Evolutionary conservation across 805 yeast species (phyloP).

Genomic region (Saccharomycopsis sp.): DNA sequence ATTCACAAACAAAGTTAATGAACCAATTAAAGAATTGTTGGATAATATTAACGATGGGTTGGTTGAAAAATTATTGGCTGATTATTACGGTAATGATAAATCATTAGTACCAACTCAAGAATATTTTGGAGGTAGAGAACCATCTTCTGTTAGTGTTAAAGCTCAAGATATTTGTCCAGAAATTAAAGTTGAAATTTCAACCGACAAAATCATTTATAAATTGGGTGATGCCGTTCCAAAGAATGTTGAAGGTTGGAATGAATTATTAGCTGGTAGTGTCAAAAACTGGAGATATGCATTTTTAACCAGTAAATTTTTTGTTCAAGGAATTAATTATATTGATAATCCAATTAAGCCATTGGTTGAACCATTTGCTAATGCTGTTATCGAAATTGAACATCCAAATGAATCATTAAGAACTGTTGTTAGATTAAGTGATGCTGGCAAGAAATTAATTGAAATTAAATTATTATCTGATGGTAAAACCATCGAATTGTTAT

Average conservation of each 20-base stretch:
- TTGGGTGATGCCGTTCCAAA: conserved; percentile 32
- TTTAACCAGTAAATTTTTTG: conserved; percentile 68
- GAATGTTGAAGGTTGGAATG: conserved; percentile 53
- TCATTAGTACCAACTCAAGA: conserved; percentile 80
- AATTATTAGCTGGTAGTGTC: conserved; percentile 68
- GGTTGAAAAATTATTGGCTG: conserved; percentile 58
- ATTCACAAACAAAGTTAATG: conserved; percentile 78
- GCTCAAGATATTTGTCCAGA: conserved; percentile 22
- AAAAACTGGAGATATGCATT: conserved; percentile 91
- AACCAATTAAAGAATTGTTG: conserved; percentile 86
- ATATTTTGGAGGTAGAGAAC: conserved; percentile 63
- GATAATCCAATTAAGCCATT: conserved; percentile 75
- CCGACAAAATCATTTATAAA: conserved; percentile 33
- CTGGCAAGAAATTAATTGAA: conserved; percentile 58
- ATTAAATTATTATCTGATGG: conserved; percentile 42
- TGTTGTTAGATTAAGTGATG: conserved; percentile 58
- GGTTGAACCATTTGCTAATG: conserved; percentile 61
- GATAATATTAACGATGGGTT: conserved; percentile 90
- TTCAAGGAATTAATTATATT: conserved; percentile 77
- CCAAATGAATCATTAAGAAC: conserved; percentile 48
- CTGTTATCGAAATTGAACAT: conserved; percentile 55
- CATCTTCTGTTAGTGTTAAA: conserved; percentile 26
- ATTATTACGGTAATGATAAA: conserved; percentile 63
- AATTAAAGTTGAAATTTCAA: conserved; percentile 23
- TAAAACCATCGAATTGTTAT: conserved; percentile 54